These are phyloP conservation scores for Globisporangium lucens DNA, from an alignment of 352 stramenopile genomes.

Conservation along the genomic window DNA sequence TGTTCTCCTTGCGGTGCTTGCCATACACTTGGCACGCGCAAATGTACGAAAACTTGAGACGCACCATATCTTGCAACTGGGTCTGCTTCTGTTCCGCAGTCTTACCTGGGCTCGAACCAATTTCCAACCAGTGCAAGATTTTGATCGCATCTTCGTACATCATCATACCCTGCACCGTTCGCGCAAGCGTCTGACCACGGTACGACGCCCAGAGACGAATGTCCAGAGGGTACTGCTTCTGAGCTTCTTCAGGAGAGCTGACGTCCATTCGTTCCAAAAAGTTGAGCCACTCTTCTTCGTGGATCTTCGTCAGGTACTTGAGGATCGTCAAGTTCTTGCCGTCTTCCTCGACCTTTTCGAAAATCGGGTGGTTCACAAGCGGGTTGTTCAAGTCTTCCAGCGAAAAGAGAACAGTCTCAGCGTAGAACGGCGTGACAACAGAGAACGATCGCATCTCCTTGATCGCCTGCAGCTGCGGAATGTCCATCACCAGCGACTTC, in stretches of 20 bases:
- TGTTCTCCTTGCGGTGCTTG: conserved; percentile 64
- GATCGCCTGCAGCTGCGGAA: conserved; percentile 72
- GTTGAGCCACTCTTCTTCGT: conserved; percentile 84
- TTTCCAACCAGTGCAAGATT: conserved; percentile 84
- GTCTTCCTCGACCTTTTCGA: conserved; percentile 80
- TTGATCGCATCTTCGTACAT: conserved; percentile 87
- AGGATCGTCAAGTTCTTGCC: conserved; percentile 84
- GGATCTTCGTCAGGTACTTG: conserved; percentile 84
- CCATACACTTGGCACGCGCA: conserved; percentile 84
- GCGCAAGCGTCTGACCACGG: conserved; percentile 72
- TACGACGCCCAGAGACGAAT: conserved; percentile 82
- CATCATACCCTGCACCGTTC: conserved; percentile 85
- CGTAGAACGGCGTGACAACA: conserved; percentile 83
- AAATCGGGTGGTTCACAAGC: conserved; percentile 83
- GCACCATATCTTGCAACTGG: conserved; percentile 82
- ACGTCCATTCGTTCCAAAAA: conserved; percentile 82
- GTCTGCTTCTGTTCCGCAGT: conserved; percentile 71
- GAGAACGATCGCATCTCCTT: conserved; percentile 86
- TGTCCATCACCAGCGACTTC: conserved; percentile 86
- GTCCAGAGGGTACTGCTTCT: conserved; percentile 67
- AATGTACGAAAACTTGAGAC: conserved; percentile 86
- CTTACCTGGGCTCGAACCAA: conserved; percentile 65
- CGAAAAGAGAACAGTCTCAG: conserved; percentile 79
- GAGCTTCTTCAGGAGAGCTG: conserved; percentile 63
- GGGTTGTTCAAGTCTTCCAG: conserved; percentile 78